phyloP scores from a whole-genome alignment of 768 basidiomycete species.

The Tulasnella sp. region DNA sequence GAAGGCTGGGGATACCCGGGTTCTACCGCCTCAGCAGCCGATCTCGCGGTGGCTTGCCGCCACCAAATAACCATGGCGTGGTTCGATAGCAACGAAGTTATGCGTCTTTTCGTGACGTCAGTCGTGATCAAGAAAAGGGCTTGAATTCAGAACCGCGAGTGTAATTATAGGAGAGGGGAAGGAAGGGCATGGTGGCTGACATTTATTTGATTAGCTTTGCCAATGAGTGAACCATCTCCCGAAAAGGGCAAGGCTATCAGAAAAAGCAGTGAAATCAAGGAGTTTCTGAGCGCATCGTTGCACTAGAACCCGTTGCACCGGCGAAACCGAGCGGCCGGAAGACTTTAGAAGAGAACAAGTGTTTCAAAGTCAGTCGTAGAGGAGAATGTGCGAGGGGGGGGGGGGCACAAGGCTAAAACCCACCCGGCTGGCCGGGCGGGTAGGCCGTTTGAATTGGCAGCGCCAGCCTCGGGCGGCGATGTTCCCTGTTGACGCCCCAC shows the following conservation, averaged over 20 bases:
- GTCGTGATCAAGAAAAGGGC: not conserved
- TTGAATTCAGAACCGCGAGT: not conserved
- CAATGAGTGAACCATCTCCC: slow-evolving; percentile 1
- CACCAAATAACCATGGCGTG: not conserved
- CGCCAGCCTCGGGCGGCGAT: too few relatives aligned
- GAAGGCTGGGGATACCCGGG: not conserved
- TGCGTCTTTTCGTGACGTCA: not conserved
- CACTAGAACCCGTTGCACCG: not conserved
- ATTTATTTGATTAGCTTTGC: slow-evolving; percentile 12
- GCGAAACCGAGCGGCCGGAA: not conserved
- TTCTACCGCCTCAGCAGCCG: not conserved
- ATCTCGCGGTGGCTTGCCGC: not conserved
- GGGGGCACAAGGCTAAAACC: not conserved
- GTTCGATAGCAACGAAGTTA: not conserved
- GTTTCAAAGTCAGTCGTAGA: not conserved
- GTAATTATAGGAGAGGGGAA: not conserved
- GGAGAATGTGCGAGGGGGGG: not conserved
- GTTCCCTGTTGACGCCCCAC: too few relatives aligned
- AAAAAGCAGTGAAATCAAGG: not conserved
- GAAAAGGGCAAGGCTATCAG: not conserved
- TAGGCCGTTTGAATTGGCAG: too few relatives aligned
- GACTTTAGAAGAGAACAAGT: not conserved
- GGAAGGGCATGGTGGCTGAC: not conserved
- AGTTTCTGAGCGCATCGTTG: not conserved
- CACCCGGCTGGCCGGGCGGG: too few relatives aligned